Evolutionary conservation across 83 land plant species (phyloP).

Genomic region (Diphasiastrum complanatum): DNA sequence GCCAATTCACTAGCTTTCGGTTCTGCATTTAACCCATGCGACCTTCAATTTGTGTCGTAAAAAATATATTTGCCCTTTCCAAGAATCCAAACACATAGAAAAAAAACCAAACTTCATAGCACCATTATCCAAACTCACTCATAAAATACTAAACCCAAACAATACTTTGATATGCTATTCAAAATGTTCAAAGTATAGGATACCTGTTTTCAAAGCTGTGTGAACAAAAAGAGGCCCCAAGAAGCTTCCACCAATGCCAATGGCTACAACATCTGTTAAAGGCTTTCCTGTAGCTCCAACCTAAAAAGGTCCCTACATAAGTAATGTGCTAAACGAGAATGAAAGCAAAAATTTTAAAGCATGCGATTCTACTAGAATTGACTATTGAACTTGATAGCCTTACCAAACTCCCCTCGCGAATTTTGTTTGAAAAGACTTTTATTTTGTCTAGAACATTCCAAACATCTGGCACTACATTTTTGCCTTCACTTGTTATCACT

Average conservation of each 20-base stretch:
- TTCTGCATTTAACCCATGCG: neutral
- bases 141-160: no score
- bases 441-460: conserved; percentile 91
- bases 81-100: conserved; percentile 6
- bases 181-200: neutral
- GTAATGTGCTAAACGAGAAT: conserved; percentile 3
- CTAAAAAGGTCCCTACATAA: conserved; percentile 25
- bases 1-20: conserved; percentile 7
- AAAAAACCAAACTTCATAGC: conserved; percentile 29
- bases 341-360: no score
- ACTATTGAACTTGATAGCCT: conserved; percentile 11
- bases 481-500: conserved; percentile 66
- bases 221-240: conserved; percentile 95
- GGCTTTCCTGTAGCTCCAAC: conserved; percentile 92
- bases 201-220: conserved; percentile 93
- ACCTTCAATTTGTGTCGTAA: neutral
- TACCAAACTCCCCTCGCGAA: conserved; percentile 91
- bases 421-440: conserved; percentile 55
- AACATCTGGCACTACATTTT: conserved; percentile 92
- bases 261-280: conserved; percentile 79
- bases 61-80: no score
- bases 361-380: no score
- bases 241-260: conserved; percentile 97
- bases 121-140: neutral
- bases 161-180: neutral